Conservation (phyloP, 331 rosid genomes). For the Prunus yedoensis region DNA sequence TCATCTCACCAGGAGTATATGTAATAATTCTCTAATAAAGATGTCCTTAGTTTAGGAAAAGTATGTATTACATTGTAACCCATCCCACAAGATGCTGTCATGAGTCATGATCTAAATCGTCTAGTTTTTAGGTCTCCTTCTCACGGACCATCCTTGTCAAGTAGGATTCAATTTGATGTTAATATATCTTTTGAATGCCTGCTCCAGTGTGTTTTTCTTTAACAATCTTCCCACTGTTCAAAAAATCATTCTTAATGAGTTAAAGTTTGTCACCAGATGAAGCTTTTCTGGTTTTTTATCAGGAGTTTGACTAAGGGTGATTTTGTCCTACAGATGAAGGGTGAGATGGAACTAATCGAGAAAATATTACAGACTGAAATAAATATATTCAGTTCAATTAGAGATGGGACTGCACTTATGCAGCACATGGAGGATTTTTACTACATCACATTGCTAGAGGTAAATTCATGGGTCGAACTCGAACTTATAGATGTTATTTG, state of each 20-base stretch:
- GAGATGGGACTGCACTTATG: conserved; percentile 96
- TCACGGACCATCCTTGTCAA: neutral
- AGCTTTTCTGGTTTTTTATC: conserved; percentile 7
- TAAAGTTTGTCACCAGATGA: conserved; percentile 9
- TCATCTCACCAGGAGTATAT: neutral
- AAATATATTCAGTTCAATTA: conserved; percentile 81
- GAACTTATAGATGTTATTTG: neutral
- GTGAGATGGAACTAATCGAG: conserved; percentile 89
- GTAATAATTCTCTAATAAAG: neutral
- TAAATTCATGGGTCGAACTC: conserved; percentile 24
- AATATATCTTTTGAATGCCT: neutral
- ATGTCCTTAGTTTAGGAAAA: neutral
- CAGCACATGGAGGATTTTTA: conserved; percentile 99
- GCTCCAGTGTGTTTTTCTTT: neutral
- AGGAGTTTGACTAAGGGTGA: conserved; percentile 14
- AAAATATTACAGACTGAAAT: conserved; percentile 88
- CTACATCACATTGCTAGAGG: conserved; percentile 87
- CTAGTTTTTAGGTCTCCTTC: neutral
- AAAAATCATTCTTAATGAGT: neutral
- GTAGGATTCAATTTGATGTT: neutral
- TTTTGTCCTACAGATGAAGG: conserved; percentile 71
- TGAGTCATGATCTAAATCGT: neutral
- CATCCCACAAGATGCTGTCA: too few species aligned
- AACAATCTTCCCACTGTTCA: neutral
- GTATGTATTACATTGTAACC: too few species aligned